Evolutionary conservation across 495 filamentous ascomycete genomes (phyloP), one percentile per base, ranked within the genome.

Genomic region (Chaetomium cochliodes): DNA sequence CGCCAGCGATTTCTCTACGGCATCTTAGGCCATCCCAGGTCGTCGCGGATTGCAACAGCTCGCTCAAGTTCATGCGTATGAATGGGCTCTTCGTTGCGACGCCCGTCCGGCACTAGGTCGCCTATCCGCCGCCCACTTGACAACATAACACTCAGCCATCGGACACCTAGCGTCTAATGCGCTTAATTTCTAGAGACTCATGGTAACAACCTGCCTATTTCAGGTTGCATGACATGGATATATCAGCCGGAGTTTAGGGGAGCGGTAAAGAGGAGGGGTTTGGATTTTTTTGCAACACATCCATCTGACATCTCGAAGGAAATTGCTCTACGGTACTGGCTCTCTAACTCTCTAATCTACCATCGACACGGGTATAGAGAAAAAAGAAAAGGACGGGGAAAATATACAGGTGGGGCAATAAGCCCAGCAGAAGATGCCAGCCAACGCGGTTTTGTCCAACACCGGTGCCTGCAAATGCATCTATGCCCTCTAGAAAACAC

Each of bases 391-490:
- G 11, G 23, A 26, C 3, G 16, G 25, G 18, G 39, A 28, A 61
- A 49, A 30, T 42, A 52, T 49, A 62, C 30, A 54, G 22, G 26
- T 18, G 51, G 12, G 51, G 51, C 16, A 23, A 56, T 2, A 16
- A 30, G 41, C 52, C 22, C 16, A 39, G 12, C 39, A 12, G 25
- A 55, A 15, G 28, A 7, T 25, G 11, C 4, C 37, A 15, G 18
- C 16, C 22, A 11, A 37, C 53, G 4, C 5, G 55, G 22, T 6
- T 4, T 22, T 25, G 3, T 60, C 57, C 28, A 60, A 60, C 46
- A 46, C 58, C 58, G 30, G 18, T 51, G 59, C 60, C 60, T 54
- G 50, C 37, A 13, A 53, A 62, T 26, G 59, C 58, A 39, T 39
- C 23, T n/a, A 37, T 53, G 33, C 57, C 49, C 60, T 22, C 37